Evolutionary conservation across 306 rosid species (phyloP), one percentile per base, ranked within the genome.

Genomic region (Luffa aegyptiaca): DNA sequence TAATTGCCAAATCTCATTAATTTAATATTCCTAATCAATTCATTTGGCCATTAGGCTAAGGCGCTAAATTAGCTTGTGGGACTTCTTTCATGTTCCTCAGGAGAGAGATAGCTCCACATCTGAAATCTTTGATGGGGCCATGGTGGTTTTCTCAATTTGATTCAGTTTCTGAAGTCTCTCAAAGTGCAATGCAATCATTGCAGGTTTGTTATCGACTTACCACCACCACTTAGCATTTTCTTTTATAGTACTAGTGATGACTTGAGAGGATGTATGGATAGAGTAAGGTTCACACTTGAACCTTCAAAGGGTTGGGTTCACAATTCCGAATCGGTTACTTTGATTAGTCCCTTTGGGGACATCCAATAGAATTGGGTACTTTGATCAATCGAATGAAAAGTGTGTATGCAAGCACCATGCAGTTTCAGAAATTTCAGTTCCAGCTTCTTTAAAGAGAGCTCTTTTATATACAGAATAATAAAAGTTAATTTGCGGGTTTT

Each of bases 111-210:
- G 98, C 98, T 59, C 97, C 89, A 0, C 97, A 92, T 61, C 81
- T 95, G 84, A 95, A 92, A 87, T 90, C 92, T 85, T 85, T 95
- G 89, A 92, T 95, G 93, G 98, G 98, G 55, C 97, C 98, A 21
- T 95, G 98, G 97, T 95, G 98, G 98, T 92, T 95, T 91, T 89
- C 98, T 81, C 98, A 95, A 84, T 95, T 95, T 84, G 98, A 95
- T 87, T 87, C 91, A 78, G 92, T 89, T 76, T 89, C 89, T 85
- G 97, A 95, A 88, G 96, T 95, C 81, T 87, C 97, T 75, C 98
- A 86, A 87, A 93, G 93, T 80, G 97, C 98, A 52, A 95, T 92
- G 85, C 86, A 86, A 79, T 95, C 98, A 76, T 89, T 95, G 56
- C 98, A 95, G 97, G 98, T 94, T 26, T 74, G 78, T 74, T 49